Evolutionary conservation across 2,329 filamentous ascomycete species (phyloP).

Genomic region (Apiospora arundinis): DNA sequence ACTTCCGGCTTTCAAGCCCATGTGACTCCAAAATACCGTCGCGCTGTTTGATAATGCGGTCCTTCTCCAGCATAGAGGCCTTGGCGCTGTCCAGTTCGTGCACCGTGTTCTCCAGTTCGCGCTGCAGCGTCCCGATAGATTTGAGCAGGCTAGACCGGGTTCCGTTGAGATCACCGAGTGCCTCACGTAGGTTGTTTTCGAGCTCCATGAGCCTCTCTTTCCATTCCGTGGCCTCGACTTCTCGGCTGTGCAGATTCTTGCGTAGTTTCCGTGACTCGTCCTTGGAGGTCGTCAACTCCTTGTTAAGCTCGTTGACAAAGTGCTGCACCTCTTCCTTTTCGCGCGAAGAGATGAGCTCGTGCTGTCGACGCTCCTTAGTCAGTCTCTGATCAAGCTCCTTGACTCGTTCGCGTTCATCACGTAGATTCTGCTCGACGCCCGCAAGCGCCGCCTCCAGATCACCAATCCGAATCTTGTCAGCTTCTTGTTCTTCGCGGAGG

Average conservation of each 20-base stretch:
- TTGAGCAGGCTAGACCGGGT: slow-evolving; percentile 85
- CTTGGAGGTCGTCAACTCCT: slow-evolving; percentile 79
- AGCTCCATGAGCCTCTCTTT: slow-evolving; percentile 90
- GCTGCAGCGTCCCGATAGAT: slow-evolving; percentile 86
- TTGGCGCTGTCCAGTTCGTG: slow-evolving; percentile 82
- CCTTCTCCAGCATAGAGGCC: slow-evolving; percentile 84
- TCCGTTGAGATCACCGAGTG: slow-evolving; percentile 85
- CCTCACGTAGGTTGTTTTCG: slow-evolving; percentile 85
- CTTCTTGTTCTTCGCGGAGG: slow-evolving; percentile 93
- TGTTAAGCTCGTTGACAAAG: slow-evolving; percentile 90
- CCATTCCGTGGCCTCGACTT: slow-evolving; percentile 89
- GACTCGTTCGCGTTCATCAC: slow-evolving; percentile 81
- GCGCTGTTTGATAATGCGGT: slow-evolving; percentile 86
- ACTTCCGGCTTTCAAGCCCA: slow-evolving; percentile 82
- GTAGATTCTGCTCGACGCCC: slow-evolving; percentile 77
- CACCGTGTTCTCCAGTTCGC: slow-evolving; percentile 83
- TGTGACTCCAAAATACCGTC: slow-evolving; percentile 88
- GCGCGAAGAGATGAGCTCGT: slow-evolving; percentile 83
- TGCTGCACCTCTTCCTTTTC: slow-evolving; percentile 97
- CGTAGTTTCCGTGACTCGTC: slow-evolving; percentile 84
- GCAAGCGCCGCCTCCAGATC: slow-evolving; percentile 86
- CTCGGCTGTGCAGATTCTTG: slow-evolving; percentile 81
- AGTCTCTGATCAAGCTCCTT: slow-evolving; percentile 78
- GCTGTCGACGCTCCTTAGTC: slow-evolving; percentile 80
- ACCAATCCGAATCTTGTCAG: slow-evolving; percentile 96